Conservation (phyloP, 768 basidiomycete genomes). For the Mycena indigotica region DNA sequence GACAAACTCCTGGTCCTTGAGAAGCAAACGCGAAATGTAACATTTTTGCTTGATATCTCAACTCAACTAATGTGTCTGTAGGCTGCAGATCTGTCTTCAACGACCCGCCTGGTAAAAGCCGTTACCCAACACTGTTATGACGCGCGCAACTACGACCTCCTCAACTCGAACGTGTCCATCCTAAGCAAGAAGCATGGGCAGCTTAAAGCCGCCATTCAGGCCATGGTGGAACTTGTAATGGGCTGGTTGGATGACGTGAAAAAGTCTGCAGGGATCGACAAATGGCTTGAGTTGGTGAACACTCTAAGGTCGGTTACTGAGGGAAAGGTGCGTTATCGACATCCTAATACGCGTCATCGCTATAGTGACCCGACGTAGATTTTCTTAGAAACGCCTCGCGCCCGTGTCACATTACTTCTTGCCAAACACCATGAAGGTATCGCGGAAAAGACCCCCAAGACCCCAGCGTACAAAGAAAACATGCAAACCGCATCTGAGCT, state of each 20-base stretch:
- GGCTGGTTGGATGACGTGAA: conserved; percentile 80
- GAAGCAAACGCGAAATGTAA: conserved; percentile 94
- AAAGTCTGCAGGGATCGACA: conserved; percentile 62
- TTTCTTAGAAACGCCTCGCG: conserved; percentile 94
- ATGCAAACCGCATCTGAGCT: conserved; percentile 88
- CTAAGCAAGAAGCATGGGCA: conserved; percentile 98
- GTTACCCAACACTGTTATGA: conserved; percentile 73
- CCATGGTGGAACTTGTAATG: conserved; percentile 88
- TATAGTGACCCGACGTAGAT: conserved; percentile 69
- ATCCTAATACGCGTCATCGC: too few relatives aligned
- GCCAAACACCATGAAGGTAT: conserved; percentile 83
- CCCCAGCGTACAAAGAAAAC: conserved; percentile 61
- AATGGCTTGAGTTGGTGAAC: conserved; percentile 87
- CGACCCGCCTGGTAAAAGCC: conserved; percentile 79
- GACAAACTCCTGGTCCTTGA: conserved; percentile 89
- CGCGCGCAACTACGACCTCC: conserved; percentile 64
- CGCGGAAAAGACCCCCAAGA: conserved; percentile 45
- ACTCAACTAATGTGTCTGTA: conserved; percentile 32
- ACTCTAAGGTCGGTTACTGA: conserved; percentile 91
- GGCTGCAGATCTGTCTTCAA: conserved; percentile 94
- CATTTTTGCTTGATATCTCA: neutral
- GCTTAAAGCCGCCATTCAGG: conserved; percentile 84
- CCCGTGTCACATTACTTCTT: conserved; percentile 87
- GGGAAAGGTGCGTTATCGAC: conserved; percentile 73
- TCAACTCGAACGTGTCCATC: conserved; percentile 68